phyloP scores from a whole-genome alignment of 2,329 filamentous ascomycete species.

The Cryphonectria naterciae region DNA sequence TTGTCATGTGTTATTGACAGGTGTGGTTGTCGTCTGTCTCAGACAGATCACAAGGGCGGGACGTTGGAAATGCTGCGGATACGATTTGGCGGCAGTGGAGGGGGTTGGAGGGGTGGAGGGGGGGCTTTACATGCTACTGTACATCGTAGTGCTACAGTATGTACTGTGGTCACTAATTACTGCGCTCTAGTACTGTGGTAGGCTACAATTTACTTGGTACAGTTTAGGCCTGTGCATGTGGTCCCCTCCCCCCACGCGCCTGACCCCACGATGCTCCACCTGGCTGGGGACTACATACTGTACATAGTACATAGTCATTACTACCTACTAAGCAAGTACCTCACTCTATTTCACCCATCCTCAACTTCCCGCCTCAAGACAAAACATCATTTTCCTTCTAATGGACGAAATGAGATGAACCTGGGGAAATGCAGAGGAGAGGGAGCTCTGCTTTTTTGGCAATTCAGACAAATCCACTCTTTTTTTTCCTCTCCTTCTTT shows the following conservation, averaged over 20 bases:
- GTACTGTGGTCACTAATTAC: background rate
- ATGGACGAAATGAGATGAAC: background rate
- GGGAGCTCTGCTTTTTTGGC: too few relatives aligned
- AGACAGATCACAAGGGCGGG: conserved; percentile 11
- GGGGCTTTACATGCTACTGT: background rate
- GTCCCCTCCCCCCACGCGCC: background rate
- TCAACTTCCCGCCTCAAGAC: background rate
- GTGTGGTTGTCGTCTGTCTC: conserved; percentile 11
- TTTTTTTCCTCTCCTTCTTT: background rate
- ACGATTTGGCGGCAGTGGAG: background rate
- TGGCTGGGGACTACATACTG: too few relatives aligned
- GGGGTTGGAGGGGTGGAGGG: background rate
- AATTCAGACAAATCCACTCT: too few relatives aligned
- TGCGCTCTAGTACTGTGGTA: background rate
- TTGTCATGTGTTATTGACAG: conserved; percentile 21
- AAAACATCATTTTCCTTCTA: background rate
- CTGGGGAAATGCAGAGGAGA: background rate
- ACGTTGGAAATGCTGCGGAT: conserved; percentile 11
- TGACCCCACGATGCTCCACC: background rate
- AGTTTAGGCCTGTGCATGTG: background rate
- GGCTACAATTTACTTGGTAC: background rate
- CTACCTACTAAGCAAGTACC: background rate
- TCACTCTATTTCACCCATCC: background rate
- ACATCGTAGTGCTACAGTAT: background rate
- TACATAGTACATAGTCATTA: background rate